A percentile compares a stretch with the other conserved stretches of the same genome.
phyloP scores from a whole-genome alignment of 2,329 filamentous ascomycete species.

The Fusarium sp. region DNA sequence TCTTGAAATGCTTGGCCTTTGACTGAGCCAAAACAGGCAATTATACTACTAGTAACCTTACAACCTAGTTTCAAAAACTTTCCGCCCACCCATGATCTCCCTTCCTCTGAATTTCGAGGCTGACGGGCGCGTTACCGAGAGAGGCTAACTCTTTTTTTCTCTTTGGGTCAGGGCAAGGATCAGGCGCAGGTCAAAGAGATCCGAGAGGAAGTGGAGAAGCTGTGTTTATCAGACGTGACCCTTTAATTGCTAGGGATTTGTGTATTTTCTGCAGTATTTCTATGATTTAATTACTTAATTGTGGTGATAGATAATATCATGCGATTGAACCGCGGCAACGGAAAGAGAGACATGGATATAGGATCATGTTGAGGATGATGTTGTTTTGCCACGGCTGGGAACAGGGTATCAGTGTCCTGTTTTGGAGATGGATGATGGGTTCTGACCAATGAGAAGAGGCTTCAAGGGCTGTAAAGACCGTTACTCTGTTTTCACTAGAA shows the following conservation, averaged over 20 bases:
- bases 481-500: background rate
- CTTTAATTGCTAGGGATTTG: background rate
- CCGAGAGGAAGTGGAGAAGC: constrained; percentile 24
- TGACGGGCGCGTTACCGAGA: constrained; percentile 36
- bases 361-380: background rate
- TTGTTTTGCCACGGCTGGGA: constrained; percentile 2
- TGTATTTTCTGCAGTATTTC: background rate
- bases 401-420: background rate
- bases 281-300: background rate
- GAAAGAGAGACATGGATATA: constrained; percentile 9
- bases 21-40: constrained; percentile 27
- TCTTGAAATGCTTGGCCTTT: constrained; percentile 23
- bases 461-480: background rate
- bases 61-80: constrained; percentile 27
- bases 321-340: background rate
- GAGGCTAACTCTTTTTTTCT: constrained; percentile 8
- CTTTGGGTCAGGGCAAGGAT: constrained; percentile 14
- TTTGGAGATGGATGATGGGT: constrained; percentile 18
- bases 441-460: background rate
- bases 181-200: constrained; percentile 18
- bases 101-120: constrained; percentile 36
- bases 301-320: constrained; percentile 10
- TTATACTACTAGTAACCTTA: constrained; percentile 21
- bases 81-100: background rate
- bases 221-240: background rate